Evolutionary conservation across 2,329 filamentous ascomycete species (phyloP), one percentile per base, ranked within the genome.

Genomic region (Fusarium nygamai): DNA sequence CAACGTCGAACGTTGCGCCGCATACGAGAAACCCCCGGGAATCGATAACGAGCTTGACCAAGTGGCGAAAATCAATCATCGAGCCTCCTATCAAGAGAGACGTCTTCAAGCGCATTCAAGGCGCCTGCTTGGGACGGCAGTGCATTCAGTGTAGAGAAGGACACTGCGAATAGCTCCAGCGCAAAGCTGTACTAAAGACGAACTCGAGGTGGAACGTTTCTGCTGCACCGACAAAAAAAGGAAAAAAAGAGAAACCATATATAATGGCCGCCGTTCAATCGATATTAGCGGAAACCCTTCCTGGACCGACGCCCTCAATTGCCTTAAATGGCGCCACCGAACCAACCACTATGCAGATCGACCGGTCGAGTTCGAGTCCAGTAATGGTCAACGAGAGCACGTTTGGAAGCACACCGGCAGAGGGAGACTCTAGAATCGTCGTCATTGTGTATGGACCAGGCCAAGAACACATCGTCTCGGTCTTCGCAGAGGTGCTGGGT

Each of bases 401-500:
- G 33, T 84, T 86, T 65, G 84, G 84, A 67, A 86, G 84, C 58
- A 84, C 85, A 8, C 83, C 88, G 13, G 84, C 85, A 68, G 83
- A 81, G 43, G 90, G 89, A 33, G 90, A 92, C 75, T 85, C 85
- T 14, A 86, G 90, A 63, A 90, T 88, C 56, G 89, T 90, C 34
- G 88, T 91, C 39, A 90, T 96, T 68, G 83, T 96, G 24, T 94
- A 92, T 81, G 91, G 92, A 17, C 86, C 86, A 29, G 92, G 90
- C 24, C 93, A 96, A 80, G 92, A 95, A 68, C 88, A 88, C 46
- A 93, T 96, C 72, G 90, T 95, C 34, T 89, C 90, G 29, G 85
- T 93, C 39, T 93, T 95, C 76, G 93, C 94, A 33, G 93, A 96
- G 78, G 92, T 96, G 13, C 84, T 96, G 47, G 94, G 94, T 20